Evolutionary conservation across 257 asterid species (phyloP), one percentile per base, ranked within the genome.

Genomic region (Capsicum pubescens): DNA sequence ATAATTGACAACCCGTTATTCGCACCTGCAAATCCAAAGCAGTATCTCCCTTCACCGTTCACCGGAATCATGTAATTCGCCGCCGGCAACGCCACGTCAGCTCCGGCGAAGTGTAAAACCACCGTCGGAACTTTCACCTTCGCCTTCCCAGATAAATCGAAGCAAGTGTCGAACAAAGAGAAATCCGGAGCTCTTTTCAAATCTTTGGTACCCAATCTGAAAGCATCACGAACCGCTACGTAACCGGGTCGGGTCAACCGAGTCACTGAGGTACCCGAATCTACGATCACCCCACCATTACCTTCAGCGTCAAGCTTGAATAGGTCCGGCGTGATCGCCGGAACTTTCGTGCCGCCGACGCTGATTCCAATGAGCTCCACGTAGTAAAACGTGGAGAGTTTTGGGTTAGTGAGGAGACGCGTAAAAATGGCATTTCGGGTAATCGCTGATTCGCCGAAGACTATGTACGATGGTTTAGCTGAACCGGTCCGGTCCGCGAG

Each of bases 371-470:
- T 87, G 0, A 95, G 32, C 0, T 93, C 96, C 26, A 95, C 90
- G 89, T 93, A 95, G 86, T 94, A 95, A 64, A 94, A 94, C 3
- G 98, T 94, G 81, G 91, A 94, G 35, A 95, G 90, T 86, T 91
- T 92, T 5, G 94, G 93, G 82, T 95, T 94, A 5, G 87, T 81
- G 36, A 95, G 13, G 50, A 95, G 84, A 1, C 97, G 97, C 7
- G 98, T 95, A 60, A 91, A 95, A 8, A 89, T 69, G 58, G 98
- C 89, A 12, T 87, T 92, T 57, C 88, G 71, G 0, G 98, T 87
- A 14, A 92, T 89, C 6, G 99, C 90, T 6, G 95, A 83, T 2
- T 85, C 90, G 16, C 99, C 99, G 78, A 95, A 95, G n/a, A n/a
- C n/a, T n/a, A n/a, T n/a, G n/a, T n/a, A n/a, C n/a, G n/a, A 94